Evolutionary conservation across 441 rosid species (phyloP), one percentile per base, ranked within the genome.

Genomic region (Brassica balearica): DNA sequence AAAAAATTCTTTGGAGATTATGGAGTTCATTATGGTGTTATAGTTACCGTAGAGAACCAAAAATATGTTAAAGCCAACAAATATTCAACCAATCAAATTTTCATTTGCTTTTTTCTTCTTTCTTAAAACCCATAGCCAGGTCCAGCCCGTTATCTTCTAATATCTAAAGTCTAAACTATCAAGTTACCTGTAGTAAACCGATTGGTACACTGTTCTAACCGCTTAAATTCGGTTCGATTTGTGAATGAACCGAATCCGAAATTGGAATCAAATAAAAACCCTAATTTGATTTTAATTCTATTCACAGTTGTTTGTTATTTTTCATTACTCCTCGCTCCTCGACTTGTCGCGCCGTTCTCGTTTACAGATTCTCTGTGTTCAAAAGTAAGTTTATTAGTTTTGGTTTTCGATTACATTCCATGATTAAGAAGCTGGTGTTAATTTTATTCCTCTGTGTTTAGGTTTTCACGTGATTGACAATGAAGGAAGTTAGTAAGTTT

Each of bases 401-500:
- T 4, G 14, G n/a, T 4, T 46, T 12, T 46, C 14, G 15, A 46
- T 46, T 41, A 41, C 12, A 10, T 41, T 41, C 48, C 48, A 41
- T 41, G 48, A 41, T 41, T 46, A 46, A 46, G 55, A 46, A 46
- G 15, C 7, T 74, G 71, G 32, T 68, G 72, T 36, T 29, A 59
- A 46, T 46, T 1, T 5, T n/a, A 5, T 12, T 14, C n/a, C 14
- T 12, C 2, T 7, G 68, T 3, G 51, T 55, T 65, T 43, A 69
- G 71, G 67, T 68, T 68, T 56, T 36, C 22, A 25, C 9, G 60
- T 38, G 46, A 10, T 59, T 3, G 59, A 59, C 14, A 80, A 63
- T 80, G 80, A 80, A 59, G 29, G 69, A 64, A 75, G 38, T 5
- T 74, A 38, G 64, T 71, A 55, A 72, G 53, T 59, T 59, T 69